These are phyloP conservation scores for Leptomonas seymouri DNA, from an alignment of 208 protist species.

Conservation along the genomic window DNA sequence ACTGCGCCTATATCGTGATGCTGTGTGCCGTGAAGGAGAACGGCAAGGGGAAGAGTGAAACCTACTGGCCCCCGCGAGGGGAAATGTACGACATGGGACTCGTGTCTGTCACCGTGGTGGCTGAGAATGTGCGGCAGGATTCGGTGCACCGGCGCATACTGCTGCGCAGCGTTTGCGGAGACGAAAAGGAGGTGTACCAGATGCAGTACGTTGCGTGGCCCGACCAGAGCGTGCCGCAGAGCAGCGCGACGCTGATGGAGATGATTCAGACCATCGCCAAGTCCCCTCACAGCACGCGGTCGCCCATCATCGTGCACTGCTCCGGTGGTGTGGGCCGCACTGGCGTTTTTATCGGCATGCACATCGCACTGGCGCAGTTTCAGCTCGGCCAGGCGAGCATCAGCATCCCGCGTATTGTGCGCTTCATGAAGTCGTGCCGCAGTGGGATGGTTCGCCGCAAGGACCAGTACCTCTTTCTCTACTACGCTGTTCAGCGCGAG, in stretches of 20 bases:
- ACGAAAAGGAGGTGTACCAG: slow-evolving; percentile 69
- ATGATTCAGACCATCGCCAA: slow-evolving; percentile 77
- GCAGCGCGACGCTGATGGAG: slow-evolving; percentile 68
- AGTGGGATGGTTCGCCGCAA: slow-evolving; percentile 85
- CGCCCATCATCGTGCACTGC: slow-evolving; percentile 85
- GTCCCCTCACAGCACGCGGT: slow-evolving; percentile 44
- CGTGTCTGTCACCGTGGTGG: slow-evolving; percentile 48
- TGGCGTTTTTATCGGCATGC: slow-evolving; percentile 85
- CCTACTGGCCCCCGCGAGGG: slow-evolving; percentile 74
- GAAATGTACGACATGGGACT: slow-evolving; percentile 54
- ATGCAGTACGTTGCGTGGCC: slow-evolving; percentile 89
- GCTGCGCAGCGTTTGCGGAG: slow-evolving; percentile 46
- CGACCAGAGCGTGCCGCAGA: slow-evolving; percentile 84
- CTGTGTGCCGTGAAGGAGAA: slow-evolving; percentile 72
- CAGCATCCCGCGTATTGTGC: slow-evolving; percentile 61
- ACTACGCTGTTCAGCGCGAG: slow-evolving; percentile 70
- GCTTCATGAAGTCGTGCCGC: slow-evolving; percentile 71
- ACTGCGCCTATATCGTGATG: slow-evolving; percentile 84
- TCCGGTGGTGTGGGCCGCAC: slow-evolving; percentile 89
- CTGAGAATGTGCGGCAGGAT: slow-evolving; percentile 48
- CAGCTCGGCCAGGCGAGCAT: slow-evolving; percentile 61
- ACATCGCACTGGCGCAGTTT: slow-evolving; percentile 77
- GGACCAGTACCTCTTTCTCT: slow-evolving; percentile 86
- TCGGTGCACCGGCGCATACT: slow-evolving; percentile 56
- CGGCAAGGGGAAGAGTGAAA: slow-evolving; percentile 75